phyloP scores from a whole-genome alignment of 2,329 filamentous ascomycete genomes.

The Botrytis paeoniae region DNA sequence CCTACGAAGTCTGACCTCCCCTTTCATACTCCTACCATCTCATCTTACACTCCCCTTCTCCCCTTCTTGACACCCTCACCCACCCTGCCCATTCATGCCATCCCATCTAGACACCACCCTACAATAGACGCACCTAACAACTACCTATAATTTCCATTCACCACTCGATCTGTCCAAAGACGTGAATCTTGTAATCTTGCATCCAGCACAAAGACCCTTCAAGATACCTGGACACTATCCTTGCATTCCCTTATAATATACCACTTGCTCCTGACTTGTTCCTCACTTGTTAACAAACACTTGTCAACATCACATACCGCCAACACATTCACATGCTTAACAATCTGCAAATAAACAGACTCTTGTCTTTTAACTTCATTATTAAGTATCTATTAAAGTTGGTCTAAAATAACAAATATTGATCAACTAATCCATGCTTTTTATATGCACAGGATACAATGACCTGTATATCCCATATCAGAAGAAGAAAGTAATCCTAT shows the following conservation, averaged over 20 bases:
- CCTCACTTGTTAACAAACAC: background rate
- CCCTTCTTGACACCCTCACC: background rate
- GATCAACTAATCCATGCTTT: constrained; percentile 8
- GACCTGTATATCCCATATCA: background rate
- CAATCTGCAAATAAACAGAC: background rate
- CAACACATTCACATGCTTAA: background rate
- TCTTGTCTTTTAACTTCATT: background rate
- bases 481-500: constrained; percentile 1
- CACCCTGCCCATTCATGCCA: background rate
- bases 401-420: background rate
- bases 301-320: background rate
- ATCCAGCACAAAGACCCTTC: background rate
- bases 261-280: background rate
- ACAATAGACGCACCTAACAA: background rate
- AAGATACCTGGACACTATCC: background rate
- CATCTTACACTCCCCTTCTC: too few relatives aligned
- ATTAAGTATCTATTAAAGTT: constrained; percentile 7
- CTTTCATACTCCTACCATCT: background rate
- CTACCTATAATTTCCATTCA: background rate
- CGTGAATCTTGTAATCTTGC: background rate
- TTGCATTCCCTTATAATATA: background rate
- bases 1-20: accelerated
- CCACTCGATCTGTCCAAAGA: background rate
- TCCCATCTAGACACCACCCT: background rate
- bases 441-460: constrained; percentile 1